Conservation (phyloP, 2,329 filamentous ascomycete genomes). For the Knufia fluminis region DNA sequence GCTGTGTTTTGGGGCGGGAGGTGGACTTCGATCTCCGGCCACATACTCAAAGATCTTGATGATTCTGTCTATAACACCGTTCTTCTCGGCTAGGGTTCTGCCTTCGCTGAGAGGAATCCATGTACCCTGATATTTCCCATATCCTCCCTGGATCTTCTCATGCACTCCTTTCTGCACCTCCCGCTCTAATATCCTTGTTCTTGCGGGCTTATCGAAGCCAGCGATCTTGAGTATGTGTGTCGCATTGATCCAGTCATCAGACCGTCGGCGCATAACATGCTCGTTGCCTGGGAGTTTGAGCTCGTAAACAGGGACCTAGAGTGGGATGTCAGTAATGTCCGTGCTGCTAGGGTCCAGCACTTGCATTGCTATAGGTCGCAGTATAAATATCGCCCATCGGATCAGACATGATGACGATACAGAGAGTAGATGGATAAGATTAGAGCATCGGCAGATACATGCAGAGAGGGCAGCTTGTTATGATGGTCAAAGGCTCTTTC, state of each 20-base stretch:
- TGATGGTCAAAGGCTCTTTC: background rate
- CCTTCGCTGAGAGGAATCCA: slow-evolving; percentile 88
- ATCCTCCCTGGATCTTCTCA: slow-evolving; percentile 96
- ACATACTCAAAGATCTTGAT: slow-evolving; percentile 82
- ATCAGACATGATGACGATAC: slow-evolving; percentile 13
- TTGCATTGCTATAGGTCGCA: slow-evolving; percentile 56
- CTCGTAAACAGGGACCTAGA: slow-evolving; percentile 86
- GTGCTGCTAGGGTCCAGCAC: slow-evolving; percentile 19
- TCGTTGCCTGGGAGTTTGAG: slow-evolving; percentile 69
- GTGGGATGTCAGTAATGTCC: slow-evolving; percentile 11
- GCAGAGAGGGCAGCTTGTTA: background rate
- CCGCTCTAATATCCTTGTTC: slow-evolving; percentile 88
- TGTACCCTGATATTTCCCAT: slow-evolving; percentile 98
- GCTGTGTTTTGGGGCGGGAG: slow-evolving; percentile 85
- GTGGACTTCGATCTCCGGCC: slow-evolving; percentile 76
- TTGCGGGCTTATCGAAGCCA: slow-evolving; percentile 90
- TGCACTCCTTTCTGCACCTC: slow-evolving; percentile 95
- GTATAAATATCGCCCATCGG: slow-evolving; percentile 47
- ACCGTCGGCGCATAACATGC: slow-evolving; percentile 91
- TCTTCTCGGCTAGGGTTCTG: slow-evolving; percentile 71
- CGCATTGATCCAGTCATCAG: slow-evolving; percentile 98
- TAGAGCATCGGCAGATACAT: background rate
- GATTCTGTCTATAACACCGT: slow-evolving; percentile 76
- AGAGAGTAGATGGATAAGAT: background rate
- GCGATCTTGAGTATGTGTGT: slow-evolving; percentile 97